A percentile compares a stretch with the other conserved stretches of the same genome.
Evolutionary conservation across 108 stramenopile genomes (phyloP).

Genomic region (Mediolabrus comicus): DNA sequence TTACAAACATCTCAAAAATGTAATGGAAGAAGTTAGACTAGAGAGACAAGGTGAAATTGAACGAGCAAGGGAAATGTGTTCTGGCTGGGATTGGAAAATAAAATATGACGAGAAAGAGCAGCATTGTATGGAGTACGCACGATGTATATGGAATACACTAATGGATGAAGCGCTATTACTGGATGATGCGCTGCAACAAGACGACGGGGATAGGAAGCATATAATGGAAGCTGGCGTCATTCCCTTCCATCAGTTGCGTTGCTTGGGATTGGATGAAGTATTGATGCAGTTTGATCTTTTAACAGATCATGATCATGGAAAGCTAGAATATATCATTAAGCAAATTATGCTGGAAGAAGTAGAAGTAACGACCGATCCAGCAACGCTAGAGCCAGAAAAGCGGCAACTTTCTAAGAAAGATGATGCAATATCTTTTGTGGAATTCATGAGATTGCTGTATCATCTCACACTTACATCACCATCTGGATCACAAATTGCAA

Average conservation of each 20-base stretch:
- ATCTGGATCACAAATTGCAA: not conserved
- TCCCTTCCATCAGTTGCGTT: conserved; percentile 15
- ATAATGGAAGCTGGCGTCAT: conserved; percentile 30
- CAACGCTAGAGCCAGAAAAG: not conserved
- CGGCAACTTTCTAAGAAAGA: not conserved
- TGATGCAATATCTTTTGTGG: conserved; percentile 24
- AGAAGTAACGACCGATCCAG: not conserved
- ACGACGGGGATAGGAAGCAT: not conserved
- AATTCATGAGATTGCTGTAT: conserved; percentile 28
- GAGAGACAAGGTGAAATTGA: conserved; percentile 31
- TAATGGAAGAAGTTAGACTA: conserved; percentile 53
- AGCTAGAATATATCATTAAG: conserved; percentile 20
- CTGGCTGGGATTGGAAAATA: conserved; percentile 12
- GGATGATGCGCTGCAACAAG: conserved; percentile 12
- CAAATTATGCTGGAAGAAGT: conserved; percentile 7
- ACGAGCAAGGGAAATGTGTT: conserved; percentile 37
- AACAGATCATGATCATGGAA: not conserved
- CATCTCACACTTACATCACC: not conserved
- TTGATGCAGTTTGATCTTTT: conserved; percentile 19
- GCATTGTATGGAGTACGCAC: conserved; percentile 25
- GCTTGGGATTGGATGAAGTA: conserved; percentile 16
- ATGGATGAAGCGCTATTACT: conserved; percentile 30
- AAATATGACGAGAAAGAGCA: not conserved
- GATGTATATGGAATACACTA: conserved; percentile 19
- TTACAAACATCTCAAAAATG: conserved; percentile 40